Evolutionary conservation across 371 early-diverging fungal species (phyloP).

Genomic region (Circinella minor): DNA sequence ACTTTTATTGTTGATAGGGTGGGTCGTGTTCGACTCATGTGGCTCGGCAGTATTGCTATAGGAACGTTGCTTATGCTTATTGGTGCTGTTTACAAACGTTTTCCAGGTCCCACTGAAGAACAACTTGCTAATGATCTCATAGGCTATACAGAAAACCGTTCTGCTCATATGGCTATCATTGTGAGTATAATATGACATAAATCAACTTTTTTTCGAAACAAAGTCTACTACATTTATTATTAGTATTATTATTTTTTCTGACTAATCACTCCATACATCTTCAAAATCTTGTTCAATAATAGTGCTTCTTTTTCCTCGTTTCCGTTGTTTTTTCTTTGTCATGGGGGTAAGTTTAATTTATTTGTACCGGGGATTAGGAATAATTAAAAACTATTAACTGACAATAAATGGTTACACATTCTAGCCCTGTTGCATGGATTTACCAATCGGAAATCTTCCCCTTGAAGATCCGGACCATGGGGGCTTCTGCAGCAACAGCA

Average conservation of each 20-base stretch:
- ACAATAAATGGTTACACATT: conserved; percentile 1
- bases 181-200: conserved; percentile 21
- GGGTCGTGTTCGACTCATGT: conserved; percentile 33
- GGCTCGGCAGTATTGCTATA: conserved; percentile 29
- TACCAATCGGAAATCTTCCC: conserved; percentile 62
- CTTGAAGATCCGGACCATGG: conserved; percentile 32
- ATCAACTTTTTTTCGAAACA: neutral
- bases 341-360: conserved; percentile 36
- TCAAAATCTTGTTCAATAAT: neutral
- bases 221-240: too few species aligned
- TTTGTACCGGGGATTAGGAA: conserved; percentile 47
- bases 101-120: conserved; percentile 20
- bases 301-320: conserved; percentile 17
- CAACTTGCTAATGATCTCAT: conserved; percentile 25
- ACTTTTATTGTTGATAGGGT: conserved; percentile 39
- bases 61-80: conserved; percentile 25
- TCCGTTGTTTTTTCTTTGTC: conserved; percentile 31
- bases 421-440: conserved; percentile 39
- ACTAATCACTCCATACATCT: neutral
- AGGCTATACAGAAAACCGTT: conserved; percentile 14
- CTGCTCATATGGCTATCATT: conserved; percentile 40
- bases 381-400: neutral
- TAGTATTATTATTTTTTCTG: neutral
- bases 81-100: conserved; percentile 17
- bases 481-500: conserved; percentile 44